phyloP scores from a whole-genome alignment of 495 filamentous ascomycete genomes.

The Lasiosphaeriaceae sp. region DNA sequence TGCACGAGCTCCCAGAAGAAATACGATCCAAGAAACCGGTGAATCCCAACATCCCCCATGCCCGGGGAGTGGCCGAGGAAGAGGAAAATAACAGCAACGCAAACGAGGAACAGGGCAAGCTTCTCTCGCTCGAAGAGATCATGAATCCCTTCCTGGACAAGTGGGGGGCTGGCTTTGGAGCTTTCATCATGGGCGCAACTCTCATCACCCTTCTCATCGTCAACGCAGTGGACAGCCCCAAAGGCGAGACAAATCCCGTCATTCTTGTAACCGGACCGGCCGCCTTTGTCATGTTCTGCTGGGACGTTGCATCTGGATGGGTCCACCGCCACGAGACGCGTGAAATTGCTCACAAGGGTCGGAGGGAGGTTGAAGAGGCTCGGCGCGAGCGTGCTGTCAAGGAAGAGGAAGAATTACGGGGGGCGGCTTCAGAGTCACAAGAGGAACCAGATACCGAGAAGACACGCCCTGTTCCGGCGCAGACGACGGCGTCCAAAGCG shows the following conservation, averaged over 20 bases:
- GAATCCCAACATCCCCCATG: conserved; percentile 64
- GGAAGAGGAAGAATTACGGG: conserved; percentile 13
- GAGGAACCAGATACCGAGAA: not conserved
- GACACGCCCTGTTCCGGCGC: too few relatives aligned
- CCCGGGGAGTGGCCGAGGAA: conserved; percentile 51
- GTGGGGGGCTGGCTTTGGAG: conserved; percentile 55
- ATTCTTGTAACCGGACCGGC: conserved; percentile 61
- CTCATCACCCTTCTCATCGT: conserved; percentile 55
- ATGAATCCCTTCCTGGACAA: conserved; percentile 69
- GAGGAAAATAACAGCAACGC: conserved; percentile 41
- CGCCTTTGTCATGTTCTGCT: conserved; percentile 59
- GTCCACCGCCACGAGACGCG: conserved; percentile 53
- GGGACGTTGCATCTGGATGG: conserved; percentile 59
- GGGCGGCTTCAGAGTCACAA: not conserved
- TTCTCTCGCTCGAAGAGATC: conserved; percentile 61
- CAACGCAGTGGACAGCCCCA: conserved; percentile 49
- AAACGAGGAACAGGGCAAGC: conserved; percentile 45
- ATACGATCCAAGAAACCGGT: conserved; percentile 49
- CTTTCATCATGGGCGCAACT: conserved; percentile 56
- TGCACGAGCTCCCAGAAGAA: conserved; percentile 61
- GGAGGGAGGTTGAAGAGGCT: conserved; percentile 45
- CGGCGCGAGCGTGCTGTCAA: conserved; percentile 31
- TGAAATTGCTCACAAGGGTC: conserved; percentile 53
- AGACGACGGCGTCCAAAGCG: too few relatives aligned
- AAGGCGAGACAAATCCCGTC: conserved; percentile 43